Conservation (phyloP, 306 rosid genomes). For the Geum urbanum region DNA sequence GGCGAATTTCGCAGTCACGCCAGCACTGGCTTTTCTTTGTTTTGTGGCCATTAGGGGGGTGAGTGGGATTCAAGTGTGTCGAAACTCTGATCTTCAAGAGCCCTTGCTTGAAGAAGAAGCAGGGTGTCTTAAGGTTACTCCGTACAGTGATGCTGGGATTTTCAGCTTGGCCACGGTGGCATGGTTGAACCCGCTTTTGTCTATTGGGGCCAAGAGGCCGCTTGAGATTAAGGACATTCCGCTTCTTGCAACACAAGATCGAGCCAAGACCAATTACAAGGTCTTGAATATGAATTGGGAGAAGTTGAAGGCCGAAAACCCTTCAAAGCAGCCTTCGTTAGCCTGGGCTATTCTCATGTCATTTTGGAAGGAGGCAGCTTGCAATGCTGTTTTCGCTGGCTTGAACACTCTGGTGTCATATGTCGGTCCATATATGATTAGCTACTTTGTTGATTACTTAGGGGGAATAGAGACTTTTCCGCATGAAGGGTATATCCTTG, state of each 20-base stretch:
- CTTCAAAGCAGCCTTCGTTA: conserved; percentile 60
- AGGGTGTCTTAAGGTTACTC: conserved; percentile 80
- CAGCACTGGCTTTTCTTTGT: conserved; percentile 68
- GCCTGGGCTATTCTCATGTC: conserved; percentile 91
- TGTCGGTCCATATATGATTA: conserved; percentile 93
- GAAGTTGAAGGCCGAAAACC: conserved; percentile 68
- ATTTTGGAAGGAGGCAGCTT: conserved; percentile 94
- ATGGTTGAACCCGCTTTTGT: conserved; percentile 83
- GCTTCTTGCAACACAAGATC: conserved; percentile 78
- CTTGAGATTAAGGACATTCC: conserved; percentile 98
- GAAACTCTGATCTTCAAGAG: conserved; percentile 57
- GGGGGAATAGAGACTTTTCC: conserved; percentile 77
- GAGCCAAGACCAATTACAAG: conserved; percentile 78
- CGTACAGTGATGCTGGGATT: conserved; percentile 75
- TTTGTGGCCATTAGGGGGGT: conserved; percentile 63
- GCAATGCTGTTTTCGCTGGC: conserved; percentile 92
- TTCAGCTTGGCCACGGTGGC: conserved; percentile 77
- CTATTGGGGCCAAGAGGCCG: conserved; percentile 79
- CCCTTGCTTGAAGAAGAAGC: conserved; percentile 78
- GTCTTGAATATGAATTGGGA: conserved; percentile 82
- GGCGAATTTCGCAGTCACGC: conserved; percentile 67
- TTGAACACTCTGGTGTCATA: conserved; percentile 85
- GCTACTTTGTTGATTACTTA: conserved; percentile 93
- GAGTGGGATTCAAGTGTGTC: conserved; percentile 44
- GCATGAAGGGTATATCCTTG: conserved; percentile 85